phyloP scores from a whole-genome alignment of 1,284 basidiomycete genomes.

The Rhodotorula sp. region DNA sequence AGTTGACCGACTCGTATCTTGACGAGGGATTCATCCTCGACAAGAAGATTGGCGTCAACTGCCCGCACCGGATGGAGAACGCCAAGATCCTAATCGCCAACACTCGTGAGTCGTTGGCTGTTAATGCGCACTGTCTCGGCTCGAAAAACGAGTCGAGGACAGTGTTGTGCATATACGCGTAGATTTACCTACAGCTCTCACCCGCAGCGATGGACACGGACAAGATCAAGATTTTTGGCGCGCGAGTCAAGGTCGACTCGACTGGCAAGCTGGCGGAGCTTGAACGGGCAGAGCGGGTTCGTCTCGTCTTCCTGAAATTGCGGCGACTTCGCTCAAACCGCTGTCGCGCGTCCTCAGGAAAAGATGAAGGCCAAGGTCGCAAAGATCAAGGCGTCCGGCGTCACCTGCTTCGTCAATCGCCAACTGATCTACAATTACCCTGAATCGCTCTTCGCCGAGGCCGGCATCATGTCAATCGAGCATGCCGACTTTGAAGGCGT shows the following conservation, averaged over 20 bases:
- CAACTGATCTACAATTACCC: conserved; percentile 99
- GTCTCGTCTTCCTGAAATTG: conserved; percentile 30
- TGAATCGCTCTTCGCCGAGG: conserved; percentile 87
- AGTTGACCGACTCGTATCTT: conserved; percentile 96
- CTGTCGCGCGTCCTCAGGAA: conserved; percentile 59
- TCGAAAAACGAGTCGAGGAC: background rate
- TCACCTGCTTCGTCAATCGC: conserved; percentile 97
- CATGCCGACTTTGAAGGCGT: conserved; percentile 99
- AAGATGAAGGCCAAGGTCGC: conserved; percentile 99
- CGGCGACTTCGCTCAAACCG: background rate
- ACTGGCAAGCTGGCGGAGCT: conserved; percentile 97
- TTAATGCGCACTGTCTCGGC: too few relatives aligned
- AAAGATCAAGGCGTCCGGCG: conserved; percentile 88
- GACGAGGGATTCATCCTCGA: conserved; percentile 99
- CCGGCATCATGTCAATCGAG: conserved; percentile 94
- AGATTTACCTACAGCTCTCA: background rate
- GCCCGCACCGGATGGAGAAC: conserved; percentile 90
- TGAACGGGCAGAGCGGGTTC: conserved; percentile 85
- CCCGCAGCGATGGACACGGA: conserved; percentile 96
- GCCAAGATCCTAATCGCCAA: conserved; percentile 97
- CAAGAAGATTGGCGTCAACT: conserved; percentile 92
- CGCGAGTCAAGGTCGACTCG: conserved; percentile 89
- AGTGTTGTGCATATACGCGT: too few relatives aligned
- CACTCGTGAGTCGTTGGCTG: conserved; percentile 67
- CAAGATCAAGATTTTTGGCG: conserved; percentile 99